Evolutionary conservation across 495 filamentous ascomycete species (phyloP), one percentile per base, ranked within the genome.

Genomic region (Viridothelium virens): DNA sequence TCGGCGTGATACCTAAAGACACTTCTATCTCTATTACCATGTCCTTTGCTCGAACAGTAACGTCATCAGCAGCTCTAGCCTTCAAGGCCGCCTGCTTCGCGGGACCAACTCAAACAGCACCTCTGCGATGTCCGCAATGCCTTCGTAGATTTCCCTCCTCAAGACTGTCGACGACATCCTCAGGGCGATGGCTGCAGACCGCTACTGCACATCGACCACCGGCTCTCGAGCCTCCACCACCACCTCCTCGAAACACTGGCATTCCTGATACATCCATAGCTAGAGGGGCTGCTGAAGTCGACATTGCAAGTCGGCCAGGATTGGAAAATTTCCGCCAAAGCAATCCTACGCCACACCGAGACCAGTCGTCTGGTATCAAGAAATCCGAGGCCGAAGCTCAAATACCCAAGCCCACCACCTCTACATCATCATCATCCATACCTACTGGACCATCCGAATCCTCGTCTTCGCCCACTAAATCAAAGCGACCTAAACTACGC

Each of bases 211-310:
- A 59, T 36, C 53, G 53, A 36, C 53, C 53, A 34, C 14, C 53
- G 7, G 36, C 33, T 14, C 31, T 59, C 2, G 53, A 59, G 9
- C 53, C 18, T 7, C 53, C 53, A 33, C 85, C 88, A 44, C 79
- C 84, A 18, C 82, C 86, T 63, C 88, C 89, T 50, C 86, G 88
- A 65, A 90, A 86, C 76, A 77, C 82, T 31, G 82, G 84, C 25
- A 78, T 81, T 41, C 83, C 85, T 50, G 87, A 92, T 66, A 87
- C 84, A 14, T 90, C 89, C 37, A 89, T 91, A 70, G 81, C 86
- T 12, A 82, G 82, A 39, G 71, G 77, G 25, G 75, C 79, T 41
- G 82, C 85, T 59, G 71, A 81, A 64, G 73, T 85, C 41, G 81
- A 87, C 70, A 79, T 85, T 68, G 81, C 79, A 12, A 70, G 81